Evolutionary conservation across 1,139 yeast genomes (phyloP).

Genomic region (Kodamaea arcana): DNA sequence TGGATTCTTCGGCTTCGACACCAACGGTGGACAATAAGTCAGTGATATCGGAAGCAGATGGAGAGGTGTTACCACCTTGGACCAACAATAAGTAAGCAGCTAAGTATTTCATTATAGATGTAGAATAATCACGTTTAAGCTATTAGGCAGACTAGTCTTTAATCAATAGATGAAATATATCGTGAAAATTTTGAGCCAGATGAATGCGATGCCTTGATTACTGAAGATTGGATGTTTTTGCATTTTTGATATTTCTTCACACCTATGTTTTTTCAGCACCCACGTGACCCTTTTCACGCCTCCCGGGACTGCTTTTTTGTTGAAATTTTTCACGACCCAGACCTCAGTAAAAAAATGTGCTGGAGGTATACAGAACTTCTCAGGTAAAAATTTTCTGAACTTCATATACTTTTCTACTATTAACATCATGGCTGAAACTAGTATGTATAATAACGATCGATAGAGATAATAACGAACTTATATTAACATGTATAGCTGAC

Average conservation of each 20-base stretch:
- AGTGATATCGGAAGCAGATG: conserved; percentile 70
- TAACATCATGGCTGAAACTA: conserved; percentile 43
- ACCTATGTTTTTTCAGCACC: not conserved
- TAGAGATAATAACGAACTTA: conserved; percentile 7
- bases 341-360: not conserved
- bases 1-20: conserved; percentile 73
- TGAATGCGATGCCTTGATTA: not conserved
- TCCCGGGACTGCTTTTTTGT: no score
- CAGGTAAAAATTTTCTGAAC: not conserved
- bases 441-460: conserved; percentile 27
- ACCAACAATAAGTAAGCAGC: conserved; percentile 87
- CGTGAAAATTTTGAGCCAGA: not conserved
- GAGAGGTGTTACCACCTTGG: conserved; percentile 80
- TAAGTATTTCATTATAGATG: conserved; percentile 66
- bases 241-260: not conserved
- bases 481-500: conserved; percentile 44
- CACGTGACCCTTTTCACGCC: no score
- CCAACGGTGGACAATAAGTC: conserved; percentile 72
- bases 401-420: not conserved
- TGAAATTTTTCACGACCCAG: not conserved
- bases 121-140: conserved; percentile 62
- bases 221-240: not conserved
- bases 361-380: not conserved
- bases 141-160: conserved; percentile 58
- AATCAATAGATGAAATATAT: conserved; percentile 10